Evolutionary conservation across 1,284 basidiomycete species (phyloP), one percentile per base, ranked within the genome.

Genomic region (Stygiomarasmius scandens): DNA sequence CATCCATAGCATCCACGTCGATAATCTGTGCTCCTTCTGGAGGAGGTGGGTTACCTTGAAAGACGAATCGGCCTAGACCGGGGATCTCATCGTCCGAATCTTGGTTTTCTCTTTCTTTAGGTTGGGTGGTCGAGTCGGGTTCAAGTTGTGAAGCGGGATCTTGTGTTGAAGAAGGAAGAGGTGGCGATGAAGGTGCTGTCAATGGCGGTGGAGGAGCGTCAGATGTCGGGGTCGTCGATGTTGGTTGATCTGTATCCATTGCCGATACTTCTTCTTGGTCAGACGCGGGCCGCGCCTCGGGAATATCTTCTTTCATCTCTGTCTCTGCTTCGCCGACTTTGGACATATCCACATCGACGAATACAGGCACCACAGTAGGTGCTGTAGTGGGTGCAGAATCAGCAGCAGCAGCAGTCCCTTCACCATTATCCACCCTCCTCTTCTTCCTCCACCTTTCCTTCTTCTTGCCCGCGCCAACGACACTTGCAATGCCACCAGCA

Each of bases 381-480:
- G 34, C 49, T 32, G 12, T 23, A 16, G 36, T 20, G 11, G 41
- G 27, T 20, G n/a, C n/a, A n/a, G n/a, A n/a, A n/a, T n/a, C n/a
- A 32, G 6, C 29, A 32, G 29, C n/a, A 36, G 27, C 29, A 24
- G 25, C 43, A 51, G 36, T 41, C 11, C 54, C 29, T 12, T 23
- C 27, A 24, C 27, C 43, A 16, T 16, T 11, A 36, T 24, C 20
- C 19, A 11, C 27, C 43, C 38, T 32, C 32, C 41, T 34, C 34
- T 51, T 34, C 27, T 41, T 43, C 32, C 49, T 47, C 46, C 32
- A 27, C 54, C 45, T 34, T 44, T 50, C 51, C 27, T 38, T 50
- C 23, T 32, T 48, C 25, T 20, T 49, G 25, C 23, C 43, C 12
- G 4, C 20, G 12, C 29, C 29, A 12, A 32, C 29, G 29, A 5